Conservation (phyloP, 2,329 filamentous ascomycete genomes). For the Pseudodiploospora longispora region DNA sequence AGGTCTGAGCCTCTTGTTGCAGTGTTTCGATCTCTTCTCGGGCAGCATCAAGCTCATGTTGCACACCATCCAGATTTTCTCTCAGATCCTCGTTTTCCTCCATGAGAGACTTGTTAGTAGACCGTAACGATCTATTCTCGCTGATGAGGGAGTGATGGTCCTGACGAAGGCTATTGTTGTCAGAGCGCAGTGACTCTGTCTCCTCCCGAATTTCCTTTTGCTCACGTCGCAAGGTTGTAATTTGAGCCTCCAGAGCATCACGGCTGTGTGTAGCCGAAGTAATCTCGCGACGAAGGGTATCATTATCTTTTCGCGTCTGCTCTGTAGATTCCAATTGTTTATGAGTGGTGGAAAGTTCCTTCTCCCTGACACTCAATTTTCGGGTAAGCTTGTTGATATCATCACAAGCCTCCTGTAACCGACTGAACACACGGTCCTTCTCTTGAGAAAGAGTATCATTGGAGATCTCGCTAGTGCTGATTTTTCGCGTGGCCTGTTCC, state of each 20-base stretch:
- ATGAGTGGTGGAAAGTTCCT: conserved; percentile 34
- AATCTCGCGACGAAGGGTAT: conserved; percentile 33
- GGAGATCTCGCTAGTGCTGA: conserved; percentile 54
- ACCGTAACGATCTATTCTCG: conserved; percentile 38
- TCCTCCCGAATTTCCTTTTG: conserved; percentile 30
- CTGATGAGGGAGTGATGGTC: conserved; percentile 34
- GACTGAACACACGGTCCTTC: conserved; percentile 55
- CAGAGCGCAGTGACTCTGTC: conserved; percentile 31
- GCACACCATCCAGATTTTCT: conserved; percentile 30
- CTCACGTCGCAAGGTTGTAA: conserved; percentile 31
- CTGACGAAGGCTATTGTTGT: conserved; percentile 33
- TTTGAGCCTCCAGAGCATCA: conserved; percentile 31
- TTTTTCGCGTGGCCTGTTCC: conserved; percentile 54
- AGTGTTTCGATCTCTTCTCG: conserved; percentile 32
- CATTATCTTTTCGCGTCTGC: conserved; percentile 30
- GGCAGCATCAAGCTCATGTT: conserved; percentile 33
- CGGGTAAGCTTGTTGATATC: conserved; percentile 44
- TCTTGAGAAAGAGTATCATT: conserved; percentile 55
- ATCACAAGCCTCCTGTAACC: conserved; percentile 52
- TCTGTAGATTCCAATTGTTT: conserved; percentile 33
- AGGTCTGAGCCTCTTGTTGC: conserved; percentile 28
- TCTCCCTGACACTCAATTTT: conserved; percentile 32
- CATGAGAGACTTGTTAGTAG: conserved; percentile 31
- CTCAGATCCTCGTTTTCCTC: conserved; percentile 37
- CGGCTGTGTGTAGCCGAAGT: conserved; percentile 30